Percentiles rank a stretch among this genome's conserved stretches.
These are phyloP conservation scores for Phytopythium ostracodes DNA, from an alignment of 352 stramenopile species.

Conservation along the genomic window DNA sequence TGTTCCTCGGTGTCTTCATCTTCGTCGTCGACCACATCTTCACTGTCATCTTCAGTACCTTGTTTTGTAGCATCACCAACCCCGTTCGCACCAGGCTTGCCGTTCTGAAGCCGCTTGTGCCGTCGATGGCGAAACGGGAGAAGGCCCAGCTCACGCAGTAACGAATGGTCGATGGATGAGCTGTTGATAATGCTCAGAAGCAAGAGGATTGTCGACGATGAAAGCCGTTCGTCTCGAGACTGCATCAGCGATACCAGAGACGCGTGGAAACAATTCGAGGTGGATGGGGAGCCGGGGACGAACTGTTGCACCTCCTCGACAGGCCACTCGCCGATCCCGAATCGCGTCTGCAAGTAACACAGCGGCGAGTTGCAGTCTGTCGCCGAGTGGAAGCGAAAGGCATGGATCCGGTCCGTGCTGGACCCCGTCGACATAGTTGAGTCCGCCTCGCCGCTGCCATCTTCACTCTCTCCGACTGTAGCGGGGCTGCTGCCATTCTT, in stretches of 20 bases:
- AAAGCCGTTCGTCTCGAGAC: constrained; percentile 59
- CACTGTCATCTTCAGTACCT: constrained; percentile 5
- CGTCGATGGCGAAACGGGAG: constrained; percentile 44
- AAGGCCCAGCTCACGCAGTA: constrained; percentile 57
- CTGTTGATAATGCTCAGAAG: constrained; percentile 67
- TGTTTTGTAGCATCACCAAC: neutral
- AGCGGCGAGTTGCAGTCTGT: constrained; percentile 53
- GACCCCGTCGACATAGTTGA: neutral
- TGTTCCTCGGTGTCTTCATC: constrained; percentile 11
- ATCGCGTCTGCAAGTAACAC: constrained; percentile 78
- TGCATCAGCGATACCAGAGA: constrained; percentile 55
- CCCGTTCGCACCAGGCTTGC: neutral
- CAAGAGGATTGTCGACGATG: constrained; percentile 55
- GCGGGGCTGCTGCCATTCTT: neutral
- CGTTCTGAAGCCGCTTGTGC: constrained; percentile 11
- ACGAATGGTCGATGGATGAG: constrained; percentile 48
- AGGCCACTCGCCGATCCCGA: constrained; percentile 75
- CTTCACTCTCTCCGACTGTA: neutral
- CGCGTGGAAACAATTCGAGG: constrained; percentile 55
- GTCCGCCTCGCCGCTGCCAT: neutral
- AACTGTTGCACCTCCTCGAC: constrained; percentile 66
- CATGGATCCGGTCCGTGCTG: neutral
- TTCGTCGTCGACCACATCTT: constrained; percentile 8
- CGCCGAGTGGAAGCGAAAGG: constrained; percentile 45
- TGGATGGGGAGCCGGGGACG: constrained; percentile 13